Evolutionary conservation across 2,329 filamentous ascomycete species (phyloP).

Genomic region (Lasiodiplodia sp.): DNA sequence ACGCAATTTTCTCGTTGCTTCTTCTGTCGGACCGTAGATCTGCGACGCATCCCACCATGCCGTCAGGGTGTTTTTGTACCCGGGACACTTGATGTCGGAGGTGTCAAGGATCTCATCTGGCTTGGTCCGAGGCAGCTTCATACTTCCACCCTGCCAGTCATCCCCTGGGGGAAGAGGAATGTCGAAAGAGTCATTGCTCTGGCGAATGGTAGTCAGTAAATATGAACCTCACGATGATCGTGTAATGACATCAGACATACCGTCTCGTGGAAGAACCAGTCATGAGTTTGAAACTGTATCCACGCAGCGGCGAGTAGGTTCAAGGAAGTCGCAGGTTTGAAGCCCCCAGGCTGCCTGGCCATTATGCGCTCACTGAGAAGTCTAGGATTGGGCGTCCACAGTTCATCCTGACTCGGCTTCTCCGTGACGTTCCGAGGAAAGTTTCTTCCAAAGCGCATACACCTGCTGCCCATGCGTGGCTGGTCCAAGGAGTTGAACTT

Average conservation of each 20-base stretch:
- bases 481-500: slow-evolving; percentile 52
- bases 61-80: slow-evolving; percentile 54
- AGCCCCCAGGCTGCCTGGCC: slow-evolving; percentile 46
- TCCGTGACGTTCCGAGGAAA: slow-evolving; percentile 47
- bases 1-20: slow-evolving; percentile 47
- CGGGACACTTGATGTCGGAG: slow-evolving; percentile 49
- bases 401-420: slow-evolving; percentile 51
- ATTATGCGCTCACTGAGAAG: slow-evolving; percentile 53
- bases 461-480: slow-evolving; percentile 55
- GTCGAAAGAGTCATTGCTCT: slow-evolving; percentile 41
- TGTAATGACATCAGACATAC: slow-evolving; percentile 20
- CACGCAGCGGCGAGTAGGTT: slow-evolving; percentile 58
- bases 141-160: slow-evolving; percentile 44
- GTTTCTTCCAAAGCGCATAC: slow-evolving; percentile 57
- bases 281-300: slow-evolving; percentile 60
- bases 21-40: slow-evolving; percentile 55
- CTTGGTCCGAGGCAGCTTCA: slow-evolving; percentile 49
- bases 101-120: slow-evolving; percentile 46
- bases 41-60: slow-evolving; percentile 58
- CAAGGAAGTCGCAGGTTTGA: slow-evolving; percentile 55
- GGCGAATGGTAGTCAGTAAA: slow-evolving; percentile 29
- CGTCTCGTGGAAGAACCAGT: slow-evolving; percentile 49
- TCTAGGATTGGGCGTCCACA: slow-evolving; percentile 55
- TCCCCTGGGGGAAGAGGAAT: slow-evolving; percentile 48
- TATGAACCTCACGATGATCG: too few relatives aligned